Conservation (phyloP, 768 basidiomycete species). For the Trametes coccinea region DNA sequence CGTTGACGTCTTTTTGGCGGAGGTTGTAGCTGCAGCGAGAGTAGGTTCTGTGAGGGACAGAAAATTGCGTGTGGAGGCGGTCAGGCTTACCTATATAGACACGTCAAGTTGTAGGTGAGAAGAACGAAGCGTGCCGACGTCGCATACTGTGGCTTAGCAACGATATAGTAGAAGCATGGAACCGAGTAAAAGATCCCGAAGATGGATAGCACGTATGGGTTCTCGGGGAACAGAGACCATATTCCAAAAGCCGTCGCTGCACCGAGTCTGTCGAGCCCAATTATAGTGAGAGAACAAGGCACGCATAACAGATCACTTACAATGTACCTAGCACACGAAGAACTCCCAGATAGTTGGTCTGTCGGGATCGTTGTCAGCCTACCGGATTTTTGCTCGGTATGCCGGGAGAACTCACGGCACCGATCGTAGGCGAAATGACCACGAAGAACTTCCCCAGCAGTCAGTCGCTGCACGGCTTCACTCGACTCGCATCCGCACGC, state of each 20-base stretch:
- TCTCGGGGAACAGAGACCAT: constrained; percentile 75
- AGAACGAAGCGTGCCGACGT: constrained; percentile 79
- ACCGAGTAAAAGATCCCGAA: constrained; percentile 90
- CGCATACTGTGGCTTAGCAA: constrained; percentile 74
- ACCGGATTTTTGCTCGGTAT: background rate
- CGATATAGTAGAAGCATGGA: constrained; percentile 91
- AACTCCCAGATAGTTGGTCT: constrained; percentile 86
- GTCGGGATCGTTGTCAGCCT: constrained; percentile 17
- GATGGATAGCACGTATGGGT: constrained; percentile 69
- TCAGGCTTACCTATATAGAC: constrained; percentile 42
- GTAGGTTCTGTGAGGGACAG: background rate
- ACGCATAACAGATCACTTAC: constrained; percentile 42
- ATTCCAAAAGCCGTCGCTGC: constrained; percentile 72
- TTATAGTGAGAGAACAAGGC: constrained; percentile 12
- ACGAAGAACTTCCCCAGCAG: constrained; percentile 64
- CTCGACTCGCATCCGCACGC: background rate
- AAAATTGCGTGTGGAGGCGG: background rate
- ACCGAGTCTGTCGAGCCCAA: constrained; percentile 54
- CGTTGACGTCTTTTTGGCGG: constrained; percentile 61
- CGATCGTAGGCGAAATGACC: constrained; percentile 90
- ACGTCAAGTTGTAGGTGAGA: constrained; percentile 89
- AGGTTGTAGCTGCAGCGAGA: constrained; percentile 67
- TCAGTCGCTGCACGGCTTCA: constrained; percentile 11
- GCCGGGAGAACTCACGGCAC: constrained; percentile 55
- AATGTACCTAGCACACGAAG: constrained; percentile 86